These are phyloP conservation scores for Rhizophora apiculata DNA, from an alignment of 345 rosid species.

Conservation along the genomic window DNA sequence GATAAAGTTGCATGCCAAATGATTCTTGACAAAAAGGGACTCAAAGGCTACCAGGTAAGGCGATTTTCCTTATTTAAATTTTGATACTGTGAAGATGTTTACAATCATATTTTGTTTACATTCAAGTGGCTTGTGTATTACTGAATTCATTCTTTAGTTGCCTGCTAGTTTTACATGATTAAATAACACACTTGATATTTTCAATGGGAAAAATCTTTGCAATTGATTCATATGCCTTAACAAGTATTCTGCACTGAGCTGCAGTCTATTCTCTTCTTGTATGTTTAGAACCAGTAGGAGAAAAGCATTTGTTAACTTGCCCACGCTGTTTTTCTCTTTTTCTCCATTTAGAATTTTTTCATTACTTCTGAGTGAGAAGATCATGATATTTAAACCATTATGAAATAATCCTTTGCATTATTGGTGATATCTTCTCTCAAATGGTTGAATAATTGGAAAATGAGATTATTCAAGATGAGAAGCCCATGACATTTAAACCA, in stretches of 20 bases:
- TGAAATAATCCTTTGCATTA: background rate
- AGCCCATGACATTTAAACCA: background rate
- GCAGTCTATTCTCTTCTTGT: background rate
- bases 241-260: background rate
- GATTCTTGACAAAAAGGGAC: constrained; percentile 80
- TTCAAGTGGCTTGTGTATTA: no score
- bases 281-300: background rate
- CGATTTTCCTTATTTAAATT: background rate
- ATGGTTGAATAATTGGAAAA: no score
- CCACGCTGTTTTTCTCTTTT: background rate
- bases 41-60: constrained; percentile 82
- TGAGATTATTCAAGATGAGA: background rate
- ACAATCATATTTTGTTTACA: no score
- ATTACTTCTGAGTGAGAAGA: background rate
- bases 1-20: constrained; percentile 81
- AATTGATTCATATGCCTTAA: background rate
- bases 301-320: background rate
- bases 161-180: no score
- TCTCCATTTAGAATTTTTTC: background rate
- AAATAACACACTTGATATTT: no score
- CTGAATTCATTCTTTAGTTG: no score
- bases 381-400: background rate
- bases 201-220: background rate
- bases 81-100: background rate
- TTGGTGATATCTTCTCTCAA: background rate